Percentiles rank a stretch among this genome's conserved stretches.
phyloP scores from a whole-genome alignment of 257 asterid species.

The Plantago elongata region DNA sequence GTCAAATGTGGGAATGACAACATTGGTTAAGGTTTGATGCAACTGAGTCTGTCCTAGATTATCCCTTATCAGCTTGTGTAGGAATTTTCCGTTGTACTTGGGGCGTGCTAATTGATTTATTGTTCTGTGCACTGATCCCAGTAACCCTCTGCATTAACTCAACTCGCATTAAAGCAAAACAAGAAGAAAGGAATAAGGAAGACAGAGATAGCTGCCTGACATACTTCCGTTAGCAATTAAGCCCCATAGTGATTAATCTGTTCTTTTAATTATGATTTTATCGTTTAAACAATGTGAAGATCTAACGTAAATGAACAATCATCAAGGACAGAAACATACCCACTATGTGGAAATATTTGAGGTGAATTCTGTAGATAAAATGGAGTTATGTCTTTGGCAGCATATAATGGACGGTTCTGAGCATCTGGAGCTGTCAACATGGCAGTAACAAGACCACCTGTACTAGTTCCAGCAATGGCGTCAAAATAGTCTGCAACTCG shows the following conservation, averaged over 20 bases:
- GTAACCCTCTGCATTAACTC: conserved; percentile 25
- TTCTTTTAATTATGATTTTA: too few relatives aligned
- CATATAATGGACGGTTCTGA: conserved; percentile 40
- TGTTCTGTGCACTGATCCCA: conserved; percentile 17
- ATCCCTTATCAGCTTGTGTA: conserved; percentile 32
- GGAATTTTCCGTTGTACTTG: conserved; percentile 39
- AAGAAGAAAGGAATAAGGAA: too few relatives aligned
- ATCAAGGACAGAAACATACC: conserved; percentile 7
- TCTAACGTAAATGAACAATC: too few relatives aligned
- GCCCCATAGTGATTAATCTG: too few relatives aligned
- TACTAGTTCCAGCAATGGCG: conserved; percentile 64
- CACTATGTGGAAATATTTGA: conserved; percentile 33
- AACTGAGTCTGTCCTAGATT: conserved; percentile 31
- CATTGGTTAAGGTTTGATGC: conserved; percentile 36
- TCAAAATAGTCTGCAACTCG: conserved; percentile 61
- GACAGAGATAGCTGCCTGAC: too few relatives aligned
- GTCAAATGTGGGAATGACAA: conserved; percentile 54
- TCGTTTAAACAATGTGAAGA: too few relatives aligned
- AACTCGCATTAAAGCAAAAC: too few relatives aligned
- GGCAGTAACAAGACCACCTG: conserved; percentile 57
- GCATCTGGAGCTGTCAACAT: conserved; percentile 51
- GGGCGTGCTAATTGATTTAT: conserved; percentile 26
- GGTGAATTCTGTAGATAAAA: conserved; percentile 42
- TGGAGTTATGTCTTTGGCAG: conserved; percentile 49
- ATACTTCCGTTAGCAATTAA: too few relatives aligned